Percentiles rank a stretch among this genome's conserved stretches.
phyloP scores from a whole-genome alignment of 441 rosid genomes.

The Dalechampia spathulata region DNA sequence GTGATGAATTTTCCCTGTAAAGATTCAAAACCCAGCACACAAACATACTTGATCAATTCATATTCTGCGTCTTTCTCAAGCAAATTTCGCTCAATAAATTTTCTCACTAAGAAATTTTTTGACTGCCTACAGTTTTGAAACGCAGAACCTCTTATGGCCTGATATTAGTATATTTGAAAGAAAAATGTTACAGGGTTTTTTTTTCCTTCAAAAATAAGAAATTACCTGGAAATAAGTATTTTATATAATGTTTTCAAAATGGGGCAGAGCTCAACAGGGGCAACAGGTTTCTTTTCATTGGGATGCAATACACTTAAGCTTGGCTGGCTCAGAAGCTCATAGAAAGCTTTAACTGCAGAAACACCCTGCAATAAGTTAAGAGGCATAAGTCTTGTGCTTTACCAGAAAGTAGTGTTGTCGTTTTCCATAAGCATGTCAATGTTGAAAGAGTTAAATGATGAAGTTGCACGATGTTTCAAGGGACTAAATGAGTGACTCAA shows the following conservation, averaged over 20 bases:
- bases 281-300: constrained; percentile 56
- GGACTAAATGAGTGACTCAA: no score
- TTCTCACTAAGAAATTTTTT: no score
- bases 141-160: no score
- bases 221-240: constrained; percentile 54
- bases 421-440: background rate
- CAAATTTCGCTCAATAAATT: no score
- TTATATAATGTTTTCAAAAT: constrained; percentile 55
- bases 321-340: constrained; percentile 54
- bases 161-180: no score
- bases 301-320: constrained; percentile 61
- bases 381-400: background rate
- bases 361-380: constrained; percentile 70
- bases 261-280: constrained; percentile 77
- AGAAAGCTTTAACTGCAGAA: constrained; percentile 70
- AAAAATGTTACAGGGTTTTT: no score
- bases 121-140: no score
- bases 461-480: no score
- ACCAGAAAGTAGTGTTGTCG: background rate
- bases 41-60: no score
- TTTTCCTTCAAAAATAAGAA: no score
- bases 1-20: constrained; percentile 64
- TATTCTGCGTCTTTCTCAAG: no score
- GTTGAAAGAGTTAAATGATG: background rate
- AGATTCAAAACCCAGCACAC: constrained; percentile 4